Conservation (phyloP, 176 grass and related monocot species). For the Aegilops tauschii region DNA sequence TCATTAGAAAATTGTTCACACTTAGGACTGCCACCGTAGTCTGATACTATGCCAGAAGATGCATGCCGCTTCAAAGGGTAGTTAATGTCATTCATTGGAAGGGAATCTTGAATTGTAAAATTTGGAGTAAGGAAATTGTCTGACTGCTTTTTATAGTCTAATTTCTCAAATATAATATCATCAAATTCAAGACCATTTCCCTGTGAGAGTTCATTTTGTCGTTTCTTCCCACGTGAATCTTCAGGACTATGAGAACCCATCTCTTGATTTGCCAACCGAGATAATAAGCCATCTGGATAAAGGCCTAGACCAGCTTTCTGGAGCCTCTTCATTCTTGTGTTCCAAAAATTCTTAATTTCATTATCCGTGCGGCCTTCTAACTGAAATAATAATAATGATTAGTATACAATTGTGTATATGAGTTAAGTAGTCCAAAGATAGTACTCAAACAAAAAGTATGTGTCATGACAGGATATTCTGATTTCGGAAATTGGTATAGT, state of each 20-base stretch:
- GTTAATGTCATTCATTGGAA: background rate
- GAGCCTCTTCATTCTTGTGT: constrained; percentile 60
- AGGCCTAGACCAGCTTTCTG: constrained; percentile 40
- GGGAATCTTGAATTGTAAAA: background rate
- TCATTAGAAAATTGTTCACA: constrained; percentile 16
- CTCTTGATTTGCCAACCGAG: constrained; percentile 36
- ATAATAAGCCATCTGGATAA: constrained; percentile 48
- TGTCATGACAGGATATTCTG: background rate
- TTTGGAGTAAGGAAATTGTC: background rate
- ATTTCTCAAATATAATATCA: constrained; percentile 29
- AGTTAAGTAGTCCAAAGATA: background rate
- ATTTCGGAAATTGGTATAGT: too few relatives aligned
- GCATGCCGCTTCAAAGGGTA: background rate
- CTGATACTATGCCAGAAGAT: constrained; percentile 11
- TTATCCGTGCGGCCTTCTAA: constrained; percentile 77
- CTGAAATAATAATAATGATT: constrained; percentile 36
- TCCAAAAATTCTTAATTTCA: constrained; percentile 87
- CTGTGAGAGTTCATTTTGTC: constrained; percentile 12
- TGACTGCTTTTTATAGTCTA: constrained; percentile 9
- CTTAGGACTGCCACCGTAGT: background rate
- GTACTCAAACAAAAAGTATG: background rate
- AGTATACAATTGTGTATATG: background rate
- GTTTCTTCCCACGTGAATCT: constrained; percentile 28
- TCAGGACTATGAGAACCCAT: constrained; percentile 15
- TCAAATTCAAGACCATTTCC: constrained; percentile 3